Evolutionary conservation across 2,329 filamentous ascomycete species (phyloP), one percentile per base, ranked within the genome.

Genomic region (Beauveria sp.): DNA sequence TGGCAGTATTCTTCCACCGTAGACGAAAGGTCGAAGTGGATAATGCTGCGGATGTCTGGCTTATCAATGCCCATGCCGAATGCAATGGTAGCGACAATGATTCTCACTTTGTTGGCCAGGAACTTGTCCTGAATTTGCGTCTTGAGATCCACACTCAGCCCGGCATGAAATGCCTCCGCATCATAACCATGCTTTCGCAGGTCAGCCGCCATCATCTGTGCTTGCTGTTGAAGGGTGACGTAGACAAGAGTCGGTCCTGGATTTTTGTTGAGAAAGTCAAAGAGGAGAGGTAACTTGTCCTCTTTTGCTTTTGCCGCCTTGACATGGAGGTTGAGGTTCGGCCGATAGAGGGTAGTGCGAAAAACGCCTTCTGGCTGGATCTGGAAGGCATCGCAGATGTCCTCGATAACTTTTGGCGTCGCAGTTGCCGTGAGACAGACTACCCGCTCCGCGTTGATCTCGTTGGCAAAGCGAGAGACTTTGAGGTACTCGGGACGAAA

Each of bases 1-100:
- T 85, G 82, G 52, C 80, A 82, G 66, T 85, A 85, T 30, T 81
- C 81, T 64, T 85, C 82, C 1, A 85, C 69, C 8, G 79, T 82
- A 59, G 72, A 75, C 0, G 82, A 74, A 3, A 83, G 69, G 56
- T 81, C 79, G 65, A 76, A 82, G 63, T 84, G 81, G 10, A 84
- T 66, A 40, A 85, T 75, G 61, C 81, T 83, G 7, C 82, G 76
- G 46, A 85, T 83, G 54, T 81, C 74, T 40, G 75, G 63, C 63
- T 85, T 85, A 67, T 85, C 82, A 20, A 85, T 83, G 0, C 82
- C 82, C 82, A 85, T 85, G 0, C 82, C 82, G 56, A 85, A 85
- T 1, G 82, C 82, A 46, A 84, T 84, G 0, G 82, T 85, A 3
- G 81, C 81, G 20, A 67, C 54, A 24, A 72, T 69, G 28, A 69